phyloP scores from a whole-genome alignment of 306 rosid genomes.

The Alnus glutinosa region DNA sequence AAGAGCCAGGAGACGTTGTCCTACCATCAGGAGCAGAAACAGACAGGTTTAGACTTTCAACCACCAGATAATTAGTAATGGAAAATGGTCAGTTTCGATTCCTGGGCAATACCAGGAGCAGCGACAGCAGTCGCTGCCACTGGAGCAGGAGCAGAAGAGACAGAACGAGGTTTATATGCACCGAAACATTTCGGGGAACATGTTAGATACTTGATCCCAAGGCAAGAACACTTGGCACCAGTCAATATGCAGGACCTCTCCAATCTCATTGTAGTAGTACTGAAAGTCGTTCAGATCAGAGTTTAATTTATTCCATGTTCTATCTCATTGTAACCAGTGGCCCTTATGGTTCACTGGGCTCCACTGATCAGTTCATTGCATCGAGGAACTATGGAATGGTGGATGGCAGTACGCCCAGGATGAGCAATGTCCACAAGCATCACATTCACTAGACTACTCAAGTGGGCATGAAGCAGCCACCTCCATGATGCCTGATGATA shows the following conservation, averaged over 20 bases:
- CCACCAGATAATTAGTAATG: slow-evolving; percentile 49
- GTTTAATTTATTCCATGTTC: slow-evolving; percentile 60
- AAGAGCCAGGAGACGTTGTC: slow-evolving; percentile 62
- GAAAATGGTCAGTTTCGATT: slow-evolving; percentile 48
- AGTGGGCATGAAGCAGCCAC: slow-evolving; percentile 68
- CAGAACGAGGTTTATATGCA: slow-evolving; percentile 54
- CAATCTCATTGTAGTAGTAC: slow-evolving; percentile 53
- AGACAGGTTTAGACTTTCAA: slow-evolving; percentile 51
- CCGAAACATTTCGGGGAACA: slow-evolving; percentile 46
- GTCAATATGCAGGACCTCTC: slow-evolving; percentile 60
- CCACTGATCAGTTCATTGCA: slow-evolving; percentile 56
- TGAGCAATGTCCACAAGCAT: slow-evolving; percentile 56
- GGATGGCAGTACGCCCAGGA: slow-evolving; percentile 51
- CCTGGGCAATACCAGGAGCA: slow-evolving; percentile 70
- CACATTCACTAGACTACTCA: slow-evolving; percentile 70
- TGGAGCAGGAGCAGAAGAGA: slow-evolving; percentile 63
- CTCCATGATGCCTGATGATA: slow-evolving; percentile 63
- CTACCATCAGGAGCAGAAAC: slow-evolving; percentile 66
- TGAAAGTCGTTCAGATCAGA: slow-evolving; percentile 63
- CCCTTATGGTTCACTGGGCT: slow-evolving; percentile 53
- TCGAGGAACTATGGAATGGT: slow-evolving; percentile 64
- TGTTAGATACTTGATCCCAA: slow-evolving; percentile 51
- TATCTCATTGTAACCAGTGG: slow-evolving; percentile 69
- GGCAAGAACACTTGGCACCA: slow-evolving; percentile 51
- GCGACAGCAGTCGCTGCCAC: slow-evolving; percentile 50